Conservation (phyloP, 129 eudicot genomes). For the Saussurea involucrata region DNA sequence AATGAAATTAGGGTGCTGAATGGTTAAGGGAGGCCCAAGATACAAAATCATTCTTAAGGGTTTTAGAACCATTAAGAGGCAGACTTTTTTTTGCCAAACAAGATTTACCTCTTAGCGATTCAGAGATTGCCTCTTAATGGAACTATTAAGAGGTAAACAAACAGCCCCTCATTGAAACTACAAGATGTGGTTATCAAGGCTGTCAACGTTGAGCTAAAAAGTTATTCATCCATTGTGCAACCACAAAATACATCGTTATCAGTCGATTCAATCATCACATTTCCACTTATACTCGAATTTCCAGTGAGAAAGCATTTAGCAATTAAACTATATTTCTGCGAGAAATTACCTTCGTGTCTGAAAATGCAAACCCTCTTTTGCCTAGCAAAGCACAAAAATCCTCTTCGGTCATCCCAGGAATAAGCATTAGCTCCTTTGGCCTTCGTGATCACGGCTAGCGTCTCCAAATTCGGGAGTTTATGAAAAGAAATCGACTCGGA, state of each 20-base stretch:
- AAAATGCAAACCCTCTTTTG: slow-evolving; percentile 76
- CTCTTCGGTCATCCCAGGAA: slow-evolving; percentile 88
- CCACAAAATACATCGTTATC: not conserved
- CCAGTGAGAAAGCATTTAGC: not conserved
- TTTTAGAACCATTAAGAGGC: no score
- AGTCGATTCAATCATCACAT: slow-evolving; percentile 9
- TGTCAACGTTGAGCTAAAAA: not conserved
- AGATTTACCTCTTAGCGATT: no score
- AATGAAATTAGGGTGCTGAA: no score
- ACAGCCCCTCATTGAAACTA: no score
- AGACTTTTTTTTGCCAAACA: no score
- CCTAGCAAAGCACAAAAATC: slow-evolving; percentile 81
- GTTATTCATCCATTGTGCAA: not conserved
- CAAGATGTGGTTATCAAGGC: not conserved
- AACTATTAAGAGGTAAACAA: no score
- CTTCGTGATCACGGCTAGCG: slow-evolving; percentile 86
- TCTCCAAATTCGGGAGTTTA: slow-evolving; percentile 76
- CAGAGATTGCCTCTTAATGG: no score
- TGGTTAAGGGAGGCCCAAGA: no score
- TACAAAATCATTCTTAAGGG: no score
- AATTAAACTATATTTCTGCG: not conserved
- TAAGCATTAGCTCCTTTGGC: slow-evolving; percentile 94
- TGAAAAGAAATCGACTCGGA: slow-evolving; percentile 90
- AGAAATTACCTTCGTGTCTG: slow-evolving; percentile 67
- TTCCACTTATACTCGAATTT: not conserved